Percentiles rank a stretch among this genome's conserved stretches.
Evolutionary conservation across 148 eudicot species (phyloP).

Genomic region (Dysphania ambrosioides): DNA sequence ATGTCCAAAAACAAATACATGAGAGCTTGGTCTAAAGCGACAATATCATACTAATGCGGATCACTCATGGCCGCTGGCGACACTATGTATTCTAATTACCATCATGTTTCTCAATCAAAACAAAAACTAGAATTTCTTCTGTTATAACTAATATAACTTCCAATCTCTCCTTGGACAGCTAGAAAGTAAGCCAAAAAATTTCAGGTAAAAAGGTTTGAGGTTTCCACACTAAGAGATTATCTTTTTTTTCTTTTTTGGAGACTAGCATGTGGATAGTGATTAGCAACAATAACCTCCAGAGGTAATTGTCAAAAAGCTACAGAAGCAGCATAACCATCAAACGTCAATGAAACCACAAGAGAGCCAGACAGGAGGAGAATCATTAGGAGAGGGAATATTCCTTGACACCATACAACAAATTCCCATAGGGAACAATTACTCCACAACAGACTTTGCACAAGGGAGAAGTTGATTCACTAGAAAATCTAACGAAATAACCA

Average conservation of each 20-base stretch:
- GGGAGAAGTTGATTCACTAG: too few relatives aligned
- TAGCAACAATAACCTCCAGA: background rate
- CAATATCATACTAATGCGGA: too few relatives aligned
- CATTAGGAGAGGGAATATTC: background rate
- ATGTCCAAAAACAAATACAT: too few relatives aligned
- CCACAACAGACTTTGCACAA: too few relatives aligned
- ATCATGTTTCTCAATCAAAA: background rate
- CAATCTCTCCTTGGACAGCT: background rate
- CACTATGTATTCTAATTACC: conserved; percentile 9
- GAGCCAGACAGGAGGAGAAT: background rate
- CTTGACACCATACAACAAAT: too few relatives aligned
- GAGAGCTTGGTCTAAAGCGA: too few relatives aligned
- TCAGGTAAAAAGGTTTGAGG: background rate
- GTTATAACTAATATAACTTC: background rate
- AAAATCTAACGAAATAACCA: background rate
- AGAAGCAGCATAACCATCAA: background rate
- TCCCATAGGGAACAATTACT: too few relatives aligned
- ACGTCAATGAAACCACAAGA: background rate
- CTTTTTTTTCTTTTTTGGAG: background rate
- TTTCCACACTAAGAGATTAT: background rate
- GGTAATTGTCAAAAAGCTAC: background rate
- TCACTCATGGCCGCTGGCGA: too few relatives aligned
- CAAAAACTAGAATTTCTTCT: background rate
- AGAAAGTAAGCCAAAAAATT: background rate
- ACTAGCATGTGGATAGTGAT: background rate